Conservation (phyloP, 768 basidiomycete genomes). For the Russula foetens region DNA sequence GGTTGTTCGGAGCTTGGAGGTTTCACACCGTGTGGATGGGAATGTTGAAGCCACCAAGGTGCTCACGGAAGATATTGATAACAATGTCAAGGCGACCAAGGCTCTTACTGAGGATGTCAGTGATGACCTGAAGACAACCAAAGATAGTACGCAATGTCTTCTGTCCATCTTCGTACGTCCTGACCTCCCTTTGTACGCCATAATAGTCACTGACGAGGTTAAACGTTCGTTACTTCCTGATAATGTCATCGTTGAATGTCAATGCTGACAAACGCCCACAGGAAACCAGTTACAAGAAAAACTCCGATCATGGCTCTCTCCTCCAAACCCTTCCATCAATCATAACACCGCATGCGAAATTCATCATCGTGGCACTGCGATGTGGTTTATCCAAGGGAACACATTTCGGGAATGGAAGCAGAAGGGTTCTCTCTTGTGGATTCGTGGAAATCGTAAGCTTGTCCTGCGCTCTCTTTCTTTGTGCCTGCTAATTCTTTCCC, state of each 20-base stretch:
- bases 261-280: not conserved
- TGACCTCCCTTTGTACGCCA: too few species aligned
- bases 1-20: too few species aligned
- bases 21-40: too few species aligned
- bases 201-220: too few species aligned
- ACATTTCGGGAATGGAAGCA: not conserved
- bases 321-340: not conserved
- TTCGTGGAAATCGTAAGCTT: not conserved
- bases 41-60: too few species aligned
- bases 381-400: not conserved
- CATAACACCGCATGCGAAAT: not conserved
- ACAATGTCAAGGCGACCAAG: not conserved
- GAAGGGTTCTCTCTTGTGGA: not conserved
- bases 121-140: too few species aligned
- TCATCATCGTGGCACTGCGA: not conserved
- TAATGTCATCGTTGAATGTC: not conserved
- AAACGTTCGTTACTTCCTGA: not conserved
- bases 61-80: not conserved
- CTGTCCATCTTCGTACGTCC: too few species aligned
- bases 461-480: too few species aligned
- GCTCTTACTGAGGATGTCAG: too few species aligned
- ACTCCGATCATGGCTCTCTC: not conserved
- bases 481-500: not conserved
- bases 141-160: not conserved
- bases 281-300: not conserved